These are phyloP conservation scores for Mycena leptocephala DNA, from an alignment of 768 basidiomycete species.

Conservation along the genomic window DNA sequence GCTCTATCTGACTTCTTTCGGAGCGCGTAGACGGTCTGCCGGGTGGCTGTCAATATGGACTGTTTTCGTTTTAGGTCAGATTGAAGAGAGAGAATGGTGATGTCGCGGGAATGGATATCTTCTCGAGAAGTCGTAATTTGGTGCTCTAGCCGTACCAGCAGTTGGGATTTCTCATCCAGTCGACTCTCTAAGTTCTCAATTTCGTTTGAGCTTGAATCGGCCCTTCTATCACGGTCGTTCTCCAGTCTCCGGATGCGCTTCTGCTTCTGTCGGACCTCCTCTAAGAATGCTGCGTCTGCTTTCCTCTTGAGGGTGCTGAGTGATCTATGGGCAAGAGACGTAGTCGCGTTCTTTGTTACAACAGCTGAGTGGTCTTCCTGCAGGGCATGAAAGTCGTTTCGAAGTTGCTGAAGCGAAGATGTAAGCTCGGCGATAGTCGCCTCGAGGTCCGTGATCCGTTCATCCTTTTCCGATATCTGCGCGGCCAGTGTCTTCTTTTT, in stretches of 20 bases:
- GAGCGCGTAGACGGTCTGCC: background rate
- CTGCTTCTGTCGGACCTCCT: background rate
- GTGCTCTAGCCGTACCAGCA: background rate
- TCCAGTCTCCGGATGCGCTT: slow-evolving; percentile 1
- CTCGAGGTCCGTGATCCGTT: no score
- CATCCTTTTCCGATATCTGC: no score
- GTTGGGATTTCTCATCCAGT: background rate
- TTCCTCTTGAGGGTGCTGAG: background rate
- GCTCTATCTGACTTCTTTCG: background rate
- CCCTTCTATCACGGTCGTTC: background rate
- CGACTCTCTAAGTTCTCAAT: background rate
- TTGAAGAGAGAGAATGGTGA: background rate
- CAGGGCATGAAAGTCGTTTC: background rate
- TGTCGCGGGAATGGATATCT: background rate
- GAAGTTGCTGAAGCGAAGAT: no score
- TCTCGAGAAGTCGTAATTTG: background rate
- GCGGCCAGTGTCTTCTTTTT: no score
- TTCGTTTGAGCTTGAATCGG: no score
- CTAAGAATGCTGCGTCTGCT: no score
- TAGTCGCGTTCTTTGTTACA: background rate
- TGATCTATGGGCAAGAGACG: no score
- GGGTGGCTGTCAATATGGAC: background rate
- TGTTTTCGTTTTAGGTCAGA: background rate
- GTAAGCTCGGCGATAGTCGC: no score
- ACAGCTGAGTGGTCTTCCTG: background rate